Evolutionary conservation across 176 grass and related monocot species (phyloP), one percentile per base, ranked within the genome.

Genomic region (Avena eriantha): DNA sequence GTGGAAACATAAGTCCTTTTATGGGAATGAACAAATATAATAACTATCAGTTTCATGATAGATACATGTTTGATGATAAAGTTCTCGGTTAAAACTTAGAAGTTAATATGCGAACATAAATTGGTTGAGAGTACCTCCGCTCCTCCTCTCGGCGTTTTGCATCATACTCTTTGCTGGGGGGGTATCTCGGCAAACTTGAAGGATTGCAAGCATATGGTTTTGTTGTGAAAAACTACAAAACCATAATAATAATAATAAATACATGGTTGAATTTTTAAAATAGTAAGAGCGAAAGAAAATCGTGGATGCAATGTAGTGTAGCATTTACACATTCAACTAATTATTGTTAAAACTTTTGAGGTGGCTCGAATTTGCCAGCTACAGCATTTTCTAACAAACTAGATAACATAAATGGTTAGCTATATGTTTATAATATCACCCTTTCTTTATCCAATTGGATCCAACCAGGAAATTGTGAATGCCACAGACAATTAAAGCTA

Each of bases 141-240:
- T 99, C 97, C 83, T 99, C 94, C 34, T 99, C 94, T 63, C 92
- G 80, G 4, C 89, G 88, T 88, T 99, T 99, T 85, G 89, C 97
- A 97, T 99, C 92, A 84, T 97, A 94, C 89, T 99, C 94, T 93
- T 99, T 99, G 78, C 90, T 99, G 5, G 97, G 92, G 41, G 94
- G 90, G 67, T 99, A 99, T 82, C 89, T 97, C 63, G 94, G 92
- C 87, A 99, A 83, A 85, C 90, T 92, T 91, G 94, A 96, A 80
- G 97, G 90, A 87, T 97, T 91, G 83, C 92, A 99, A 81, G 94
- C 90, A 93, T 91, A 93, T 80, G 97, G 97, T 39, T 97, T 94
- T 58, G 92, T 89, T 76, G 88, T 87, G 90, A 97, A 99, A 84
- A 87, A 99, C 97, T 99, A 78, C 82, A 94, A 83, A 77, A 83